Base-by-base conservation (phyloP, 83 land plant genomes). In the Thuja plicata region DNA sequence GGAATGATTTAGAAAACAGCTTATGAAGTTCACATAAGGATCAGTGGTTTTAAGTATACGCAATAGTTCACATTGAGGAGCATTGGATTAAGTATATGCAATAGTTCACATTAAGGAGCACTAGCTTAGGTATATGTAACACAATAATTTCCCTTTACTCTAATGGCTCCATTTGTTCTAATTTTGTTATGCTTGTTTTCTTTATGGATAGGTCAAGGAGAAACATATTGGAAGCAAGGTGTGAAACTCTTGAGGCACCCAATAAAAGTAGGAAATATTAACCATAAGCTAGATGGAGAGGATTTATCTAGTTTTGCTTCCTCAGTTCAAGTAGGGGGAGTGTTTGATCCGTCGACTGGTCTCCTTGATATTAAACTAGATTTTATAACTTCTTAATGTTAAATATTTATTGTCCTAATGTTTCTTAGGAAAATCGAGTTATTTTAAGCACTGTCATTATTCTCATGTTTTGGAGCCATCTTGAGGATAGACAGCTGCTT, bases 281-380 rank as follows among this genome's bases (percentile, higher is more conserved):
- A 80, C 46, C 6, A 27, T 80, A 80, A 80, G 8, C n/a, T 40
- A 80, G 46, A 80, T 40, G 27, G 37, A 21, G 46, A 38, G 46
- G 27, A 15, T 40, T 19, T 8, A 38, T 11, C 46, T 19, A 37
- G 5, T 38, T 38, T 80, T 80, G 43, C 46, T 38, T 80, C 17
- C 8, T 80, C 83, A 80, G n/a, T 80, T 80, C 24, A 32, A 21
- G 19, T 80, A 5, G 83, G 40, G 45, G 83, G 83, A 6, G 17
- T 80, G 10, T 80, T 80, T 80, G 83, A 80, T 38, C 83, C 83
- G 16, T 80, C 48, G 1, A 80, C 40, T 80, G 83, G 83, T 80
- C 40, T 38, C 15, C 1, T 80, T 41, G 83, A 80, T 38, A 40
- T 80, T 13, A 80, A 80, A 80, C 0, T 80, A 80, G 46, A 80